These are phyloP conservation scores for Fusarium acutatum DNA, from an alignment of 2,329 filamentous ascomycete genomes.

Conservation along the genomic window DNA sequence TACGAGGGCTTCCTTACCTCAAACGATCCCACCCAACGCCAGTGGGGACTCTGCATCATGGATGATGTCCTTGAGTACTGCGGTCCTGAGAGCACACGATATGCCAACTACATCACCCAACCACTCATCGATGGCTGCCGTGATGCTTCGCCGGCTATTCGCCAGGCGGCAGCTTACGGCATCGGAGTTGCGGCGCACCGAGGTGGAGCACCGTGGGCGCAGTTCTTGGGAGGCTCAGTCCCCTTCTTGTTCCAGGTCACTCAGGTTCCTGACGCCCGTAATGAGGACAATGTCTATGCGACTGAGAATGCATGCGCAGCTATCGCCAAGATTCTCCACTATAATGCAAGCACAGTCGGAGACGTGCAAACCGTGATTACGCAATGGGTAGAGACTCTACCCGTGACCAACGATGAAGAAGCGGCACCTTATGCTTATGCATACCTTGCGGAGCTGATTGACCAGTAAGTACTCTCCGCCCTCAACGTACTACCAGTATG, in stretches of 20 bases:
- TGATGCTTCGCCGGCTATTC: constrained; percentile 87
- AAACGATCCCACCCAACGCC: constrained; percentile 85
- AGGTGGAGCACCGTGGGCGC: constrained; percentile 85
- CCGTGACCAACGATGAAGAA: constrained; percentile 94
- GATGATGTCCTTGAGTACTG: constrained; percentile 99
- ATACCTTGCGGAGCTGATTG: constrained; percentile 90
- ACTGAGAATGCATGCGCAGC: constrained; percentile 97
- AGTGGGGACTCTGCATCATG: constrained; percentile 99
- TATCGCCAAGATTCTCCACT: constrained; percentile 96
- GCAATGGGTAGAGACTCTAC: constrained; percentile 92
- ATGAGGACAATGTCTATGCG: constrained; percentile 94
- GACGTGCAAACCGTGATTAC: constrained; percentile 79
- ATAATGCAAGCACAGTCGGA: constrained; percentile 78
- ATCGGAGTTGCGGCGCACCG: constrained; percentile 95
- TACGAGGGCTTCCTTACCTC: constrained; percentile 88
- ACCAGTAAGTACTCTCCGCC: constrained; percentile 75
- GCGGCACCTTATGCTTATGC: constrained; percentile 95
- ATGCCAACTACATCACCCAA: constrained; percentile 84
- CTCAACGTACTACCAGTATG: neutral
- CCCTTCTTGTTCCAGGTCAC: constrained; percentile 86
- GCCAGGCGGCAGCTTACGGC: constrained; percentile 95
- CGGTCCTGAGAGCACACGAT: constrained; percentile 85
- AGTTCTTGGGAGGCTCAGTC: constrained; percentile 83
- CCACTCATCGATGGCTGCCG: constrained; percentile 87
- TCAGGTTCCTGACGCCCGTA: constrained; percentile 80